Base-by-base conservation (phyloP, 2,329 filamentous ascomycete species). In the Aspergillus luchuensis region DNA sequence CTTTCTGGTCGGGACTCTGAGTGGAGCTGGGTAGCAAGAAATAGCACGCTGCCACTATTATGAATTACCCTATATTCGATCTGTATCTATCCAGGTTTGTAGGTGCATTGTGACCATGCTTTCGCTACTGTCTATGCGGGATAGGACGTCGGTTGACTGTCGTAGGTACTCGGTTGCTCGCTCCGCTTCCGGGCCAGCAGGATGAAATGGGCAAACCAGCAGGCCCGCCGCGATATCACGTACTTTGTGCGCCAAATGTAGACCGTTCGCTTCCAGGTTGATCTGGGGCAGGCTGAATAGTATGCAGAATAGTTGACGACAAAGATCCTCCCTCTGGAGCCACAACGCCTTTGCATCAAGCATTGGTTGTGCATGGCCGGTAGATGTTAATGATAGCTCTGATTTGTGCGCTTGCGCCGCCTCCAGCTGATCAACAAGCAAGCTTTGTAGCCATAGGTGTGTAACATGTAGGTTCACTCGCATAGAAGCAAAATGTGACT, bases 401-500 rank as follows among this genome's bases (percentile, higher is more conserved):
- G 17, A 10, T 11, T 25, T 17, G 17, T 58, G 55, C 25, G 55
- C 19, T 15, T 63, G 57, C 4, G 57, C 54, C 3, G 63, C 60
- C 52, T 77, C 75, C 4, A 77, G 62, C 53, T 74, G 73, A 38
- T 78, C 76, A 1, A 75, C 63, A 0, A 77, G 63, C 5, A 72
- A 66, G 41, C 69, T 76, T 61, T 78, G 76, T 6, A 77, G 66
- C 75, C 75, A 78, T 1, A 78, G 61, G 57, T 78, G 76, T 0
- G 74, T 78, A 7, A 73, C 71, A 39, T 78, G 74, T 0, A 78
- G 61, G 21, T 78, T 77, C 0, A 72, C 73, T 4, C 76, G 62
- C 59, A 74, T 71, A 1, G 73, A 57, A 41, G 63, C 63, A 33
- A 68, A 64, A 23, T 69, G 67, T 5, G 59, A 58, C 21, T 68